These are phyloP conservation scores for Fistulina hepatica DNA, from an alignment of 1,284 basidiomycete genomes.

Conservation along the genomic window DNA sequence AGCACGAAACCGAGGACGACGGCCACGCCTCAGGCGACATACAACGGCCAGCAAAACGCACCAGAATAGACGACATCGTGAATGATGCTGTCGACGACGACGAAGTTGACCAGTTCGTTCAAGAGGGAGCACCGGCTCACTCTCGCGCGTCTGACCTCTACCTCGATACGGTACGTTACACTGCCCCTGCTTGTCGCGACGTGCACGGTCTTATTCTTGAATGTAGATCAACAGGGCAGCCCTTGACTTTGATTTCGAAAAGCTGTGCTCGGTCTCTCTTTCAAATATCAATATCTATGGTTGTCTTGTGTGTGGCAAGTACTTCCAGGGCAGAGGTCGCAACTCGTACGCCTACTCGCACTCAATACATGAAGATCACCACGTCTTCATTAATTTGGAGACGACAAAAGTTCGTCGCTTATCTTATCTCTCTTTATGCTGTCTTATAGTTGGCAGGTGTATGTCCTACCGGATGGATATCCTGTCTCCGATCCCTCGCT, in stretches of 20 bases:
- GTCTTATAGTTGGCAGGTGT: constrained; percentile 52
- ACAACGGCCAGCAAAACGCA: constrained; percentile 34
- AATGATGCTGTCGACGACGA: constrained; percentile 16
- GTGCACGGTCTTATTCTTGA: constrained; percentile 14
- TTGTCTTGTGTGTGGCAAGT: constrained; percentile 96
- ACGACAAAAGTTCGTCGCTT: constrained; percentile 63
- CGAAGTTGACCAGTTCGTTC: constrained; percentile 41
- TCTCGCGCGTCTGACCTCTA: constrained; percentile 79
- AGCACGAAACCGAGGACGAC: constrained; percentile 6
- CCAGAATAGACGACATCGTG: constrained; percentile 20
- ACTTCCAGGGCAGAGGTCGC: constrained; percentile 94
- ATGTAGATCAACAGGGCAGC: constrained; percentile 76
- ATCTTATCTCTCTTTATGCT: constrained; percentile 10
- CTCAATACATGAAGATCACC: constrained; percentile 95
- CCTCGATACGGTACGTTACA: constrained; percentile 73
- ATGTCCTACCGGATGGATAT: constrained; percentile 97
- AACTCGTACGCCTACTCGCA: constrained; percentile 94
- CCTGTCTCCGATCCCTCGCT: constrained; percentile 91
- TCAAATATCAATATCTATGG: constrained; percentile 98
- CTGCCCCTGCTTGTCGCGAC: constrained; percentile 19
- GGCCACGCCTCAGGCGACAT: constrained; percentile 9
- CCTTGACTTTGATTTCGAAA: constrained; percentile 99
- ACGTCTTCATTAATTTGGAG: constrained; percentile 94
- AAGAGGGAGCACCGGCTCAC: constrained; percentile 27
- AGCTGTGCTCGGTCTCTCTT: constrained; percentile 92